Evolutionary conservation across 768 basidiomycete genomes (phyloP), one percentile per base, ranked within the genome.

Genomic region (Tulasnella calospora): DNA sequence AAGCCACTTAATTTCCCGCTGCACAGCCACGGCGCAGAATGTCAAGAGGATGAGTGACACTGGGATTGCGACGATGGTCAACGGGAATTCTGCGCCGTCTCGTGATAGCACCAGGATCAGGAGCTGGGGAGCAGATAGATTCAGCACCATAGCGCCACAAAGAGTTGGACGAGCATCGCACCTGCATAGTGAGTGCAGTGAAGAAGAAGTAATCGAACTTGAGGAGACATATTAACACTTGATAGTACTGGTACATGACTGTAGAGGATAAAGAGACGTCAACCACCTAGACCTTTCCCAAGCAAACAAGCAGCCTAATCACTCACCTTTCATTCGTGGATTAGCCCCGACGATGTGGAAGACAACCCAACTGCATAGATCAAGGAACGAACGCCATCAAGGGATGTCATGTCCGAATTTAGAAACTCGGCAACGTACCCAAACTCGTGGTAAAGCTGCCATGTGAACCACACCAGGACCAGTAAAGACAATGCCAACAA

Each of bases 201-300:
- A 95, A 95, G 83, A 89, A 90, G 86, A 95, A 95, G 84, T 94
- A 95, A 84, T 95, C 94, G 83, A 95, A 94, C 83, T 94, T 95
- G 81, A 95, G 89, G 74, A 95, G 87, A 82, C 93, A 94, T 70
- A 95, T 90, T 87, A 94, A 89, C 81, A 95, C 89, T 85, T 95
- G 92, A 82, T 95, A 95, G 84, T 86, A 94, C 81, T 92, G 92
- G 83, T 94, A 95, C 94, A 95, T 95, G 41, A 88, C 94, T 95
- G 80, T 47, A 77, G 69, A 41, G 44, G 44, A 70, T 69, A 71
- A n/a, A 33, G 73, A 23, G 61, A 1, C 33, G 57, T 57, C 78
- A 17, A n/a, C 7, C 8, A 33, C 10, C 15, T 3, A 19, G 46
- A 71, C 78, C 33, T 17, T 67, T 35, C 17, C 3, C 61, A 5